Conservation (phyloP, 1,284 basidiomycete species). For the Cutaneotrichosporon sp. region DNA sequence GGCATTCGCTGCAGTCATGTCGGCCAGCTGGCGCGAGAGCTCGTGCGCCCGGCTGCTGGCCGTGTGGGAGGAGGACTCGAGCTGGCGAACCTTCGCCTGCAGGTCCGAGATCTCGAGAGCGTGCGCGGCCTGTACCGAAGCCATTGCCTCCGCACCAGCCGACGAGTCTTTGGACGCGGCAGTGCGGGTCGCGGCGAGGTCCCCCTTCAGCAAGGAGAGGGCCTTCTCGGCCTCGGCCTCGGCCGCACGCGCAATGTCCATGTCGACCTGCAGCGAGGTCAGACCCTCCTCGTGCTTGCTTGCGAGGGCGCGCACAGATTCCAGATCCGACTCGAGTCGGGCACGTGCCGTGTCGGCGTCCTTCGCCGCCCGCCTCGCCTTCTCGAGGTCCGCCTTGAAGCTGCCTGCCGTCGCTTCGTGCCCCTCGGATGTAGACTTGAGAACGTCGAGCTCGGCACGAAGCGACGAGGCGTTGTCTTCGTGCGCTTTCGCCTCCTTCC, state of each 20-base stretch:
- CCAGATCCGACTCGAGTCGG: conserved; percentile 12
- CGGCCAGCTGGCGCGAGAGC: conserved; percentile 63
- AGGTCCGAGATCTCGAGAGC: conserved; percentile 73
- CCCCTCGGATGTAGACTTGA: background rate
- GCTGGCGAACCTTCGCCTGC: conserved; percentile 69
- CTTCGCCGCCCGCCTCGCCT: background rate
- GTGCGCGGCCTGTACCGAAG: conserved; percentile 62
- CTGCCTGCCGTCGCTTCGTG: conserved; percentile 8
- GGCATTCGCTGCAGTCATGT: conserved; percentile 33
- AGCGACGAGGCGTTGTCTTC: conserved; percentile 11
- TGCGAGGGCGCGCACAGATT: conserved; percentile 8
- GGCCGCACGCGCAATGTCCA: conserved; percentile 13
- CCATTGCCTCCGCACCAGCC: conserved; percentile 13
- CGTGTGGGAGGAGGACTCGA: conserved; percentile 71
- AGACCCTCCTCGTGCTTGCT: conserved; percentile 13
- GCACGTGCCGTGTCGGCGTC: conserved; percentile 7
- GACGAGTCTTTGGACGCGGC: background rate
- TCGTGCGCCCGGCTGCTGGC: conserved; percentile 67
- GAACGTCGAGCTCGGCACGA: conserved; percentile 5
- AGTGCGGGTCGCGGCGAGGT: conserved; percentile 7
- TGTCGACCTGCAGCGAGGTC: conserved; percentile 12
- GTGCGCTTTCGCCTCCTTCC: conserved; percentile 7
- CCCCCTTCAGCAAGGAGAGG: conserved; percentile 11
- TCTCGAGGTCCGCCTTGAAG: conserved; percentile 11
- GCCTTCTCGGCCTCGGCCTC: conserved; percentile 13